Evolutionary conservation across 257 asterid genomes (phyloP), one percentile per base, ranked within the genome.

Genomic region (Capsicum baccatum): DNA sequence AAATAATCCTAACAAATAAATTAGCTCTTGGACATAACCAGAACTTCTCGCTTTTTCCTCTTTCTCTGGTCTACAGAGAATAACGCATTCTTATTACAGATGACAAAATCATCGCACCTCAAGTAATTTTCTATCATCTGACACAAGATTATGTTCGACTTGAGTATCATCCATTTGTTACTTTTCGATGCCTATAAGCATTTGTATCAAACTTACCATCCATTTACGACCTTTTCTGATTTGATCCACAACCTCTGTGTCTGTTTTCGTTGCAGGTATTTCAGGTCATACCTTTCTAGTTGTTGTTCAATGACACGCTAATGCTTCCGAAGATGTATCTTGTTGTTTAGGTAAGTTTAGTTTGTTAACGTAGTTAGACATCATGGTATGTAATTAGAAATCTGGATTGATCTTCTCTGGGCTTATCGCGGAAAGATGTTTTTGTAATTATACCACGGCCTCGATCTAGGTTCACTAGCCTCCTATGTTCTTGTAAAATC

Each of bases 381-480:
- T 73, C 60, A 12, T 55, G 74, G 71, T 82, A 79, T 81, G 83
- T 78, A 73, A 52, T 76, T 52, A 76, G 63, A 52, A 0, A 52
- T 26, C 81, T 76, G 81, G 14, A 54, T 76, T 52, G 81, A 76
- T 76, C 63, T 76, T 21, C 81, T 33, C 85, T 17, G 70, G 87
- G 83, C 80, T 42, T 83, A 44, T 86, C 89, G 89, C 84, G 81
- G 48, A 54, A 85, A 66, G 85, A 54, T 70, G 80, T 74, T 87
- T 79, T 78, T 90, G 89, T 88, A 89, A 89, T 87, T 85, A 91
- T 85, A 86, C 87, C 85, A 82, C 86, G 86, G 85, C 91, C 90
- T 87, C 83, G 83, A 84, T 87, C 87, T 88, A 88, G 88, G 88
- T 83, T 86, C 79, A 52, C 48, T 52, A 82, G 68, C 64, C 59